Conservation (phyloP, 192 early-diverging fungal genomes). For the Ambispora gerdemannii region DNA sequence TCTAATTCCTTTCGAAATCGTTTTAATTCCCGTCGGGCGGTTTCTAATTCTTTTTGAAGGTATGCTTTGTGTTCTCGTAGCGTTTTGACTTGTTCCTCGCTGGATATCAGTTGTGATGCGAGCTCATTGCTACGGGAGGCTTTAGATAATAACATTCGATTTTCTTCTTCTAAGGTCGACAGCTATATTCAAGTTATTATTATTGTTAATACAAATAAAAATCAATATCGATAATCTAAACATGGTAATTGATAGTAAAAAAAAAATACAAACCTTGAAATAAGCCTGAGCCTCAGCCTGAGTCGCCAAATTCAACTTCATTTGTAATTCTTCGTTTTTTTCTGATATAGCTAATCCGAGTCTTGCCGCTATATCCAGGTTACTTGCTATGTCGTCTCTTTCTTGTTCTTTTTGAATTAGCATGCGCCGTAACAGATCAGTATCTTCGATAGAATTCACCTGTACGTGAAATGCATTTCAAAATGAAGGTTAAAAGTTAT, state of each 20-base stretch:
- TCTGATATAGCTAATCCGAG: slow-evolving; percentile 56
- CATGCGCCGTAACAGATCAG: slow-evolving; percentile 41
- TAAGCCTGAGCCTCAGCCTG: slow-evolving; percentile 37
- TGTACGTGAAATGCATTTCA: too few species aligned
- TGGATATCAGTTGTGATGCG: slow-evolving; percentile 34
- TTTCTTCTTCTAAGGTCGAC: slow-evolving; percentile 40
- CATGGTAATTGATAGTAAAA: not conserved
- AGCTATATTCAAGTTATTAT: slow-evolving; percentile 30
- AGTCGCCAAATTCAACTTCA: slow-evolving; percentile 32
- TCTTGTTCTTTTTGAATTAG: slow-evolving; percentile 61
- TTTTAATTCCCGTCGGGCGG: slow-evolving; percentile 49
- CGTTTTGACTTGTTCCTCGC: slow-evolving; percentile 39
- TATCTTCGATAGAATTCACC: slow-evolving; percentile 49
- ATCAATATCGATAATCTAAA: not conserved
- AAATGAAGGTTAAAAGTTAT: too few species aligned
- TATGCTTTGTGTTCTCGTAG: slow-evolving; percentile 47
- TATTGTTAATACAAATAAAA: too few species aligned
- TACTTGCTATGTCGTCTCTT: slow-evolving; percentile 45
- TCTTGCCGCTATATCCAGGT: slow-evolving; percentile 58
- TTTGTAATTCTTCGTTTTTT: slow-evolving; percentile 51
- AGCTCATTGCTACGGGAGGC: slow-evolving; percentile 37
- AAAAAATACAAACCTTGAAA: slow-evolving; percentile 32
- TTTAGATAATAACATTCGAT: slow-evolving; percentile 36
- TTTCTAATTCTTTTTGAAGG: slow-evolving; percentile 49
- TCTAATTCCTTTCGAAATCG: slow-evolving; percentile 57